A percentile compares a stretch with the other conserved stretches of the same genome.
Conservation (phyloP, 768 basidiomycete genomes). For the Suillus fuscotomentosus region DNA sequence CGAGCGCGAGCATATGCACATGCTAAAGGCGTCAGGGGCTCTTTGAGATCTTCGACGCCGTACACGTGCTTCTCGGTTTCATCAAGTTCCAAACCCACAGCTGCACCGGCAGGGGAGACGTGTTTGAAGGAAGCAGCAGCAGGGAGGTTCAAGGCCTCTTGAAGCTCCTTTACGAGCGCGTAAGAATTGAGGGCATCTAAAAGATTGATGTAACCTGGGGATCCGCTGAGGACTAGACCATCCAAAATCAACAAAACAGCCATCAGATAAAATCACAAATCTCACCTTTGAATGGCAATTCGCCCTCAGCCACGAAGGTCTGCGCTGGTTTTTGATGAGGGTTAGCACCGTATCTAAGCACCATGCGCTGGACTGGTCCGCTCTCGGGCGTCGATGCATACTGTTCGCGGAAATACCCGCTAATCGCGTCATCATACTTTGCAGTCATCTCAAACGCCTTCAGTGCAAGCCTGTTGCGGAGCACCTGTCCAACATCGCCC, state of each 20-base stretch:
- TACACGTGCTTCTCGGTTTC: slow-evolving; percentile 91
- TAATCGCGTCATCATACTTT: slow-evolving; percentile 92
- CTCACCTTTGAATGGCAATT: slow-evolving; percentile 90
- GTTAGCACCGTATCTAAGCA: slow-evolving; percentile 94
- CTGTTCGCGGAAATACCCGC: slow-evolving; percentile 94
- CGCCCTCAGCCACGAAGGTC: slow-evolving; percentile 86
- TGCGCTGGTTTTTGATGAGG: slow-evolving; percentile 99
- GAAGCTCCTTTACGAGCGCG: slow-evolving; percentile 91
- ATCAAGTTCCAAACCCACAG: slow-evolving; percentile 82
- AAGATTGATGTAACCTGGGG: slow-evolving; percentile 98
- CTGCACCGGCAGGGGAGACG: slow-evolving; percentile 96
- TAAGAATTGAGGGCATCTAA: slow-evolving; percentile 97
- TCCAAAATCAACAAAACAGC: slow-evolving; percentile 7
- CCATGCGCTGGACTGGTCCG: slow-evolving; percentile 76
- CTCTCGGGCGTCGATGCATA: slow-evolving; percentile 87
- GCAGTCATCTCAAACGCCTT: slow-evolving; percentile 99
- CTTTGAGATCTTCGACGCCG: slow-evolving; percentile 93
- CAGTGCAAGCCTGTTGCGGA: slow-evolving; percentile 81
- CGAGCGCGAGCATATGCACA: slow-evolving; percentile 94
- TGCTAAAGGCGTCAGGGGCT: slow-evolving; percentile 84
- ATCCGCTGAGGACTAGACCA: slow-evolving; percentile 76
- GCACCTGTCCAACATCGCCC: slow-evolving; percentile 69
- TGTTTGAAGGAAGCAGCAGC: slow-evolving; percentile 99
- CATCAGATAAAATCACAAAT: not conserved
- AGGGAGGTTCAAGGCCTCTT: slow-evolving; percentile 81